These are phyloP conservation scores for Fonsecaea pedrosoi DNA, from an alignment of 2,329 filamentous ascomycete species.

Conservation along the genomic window DNA sequence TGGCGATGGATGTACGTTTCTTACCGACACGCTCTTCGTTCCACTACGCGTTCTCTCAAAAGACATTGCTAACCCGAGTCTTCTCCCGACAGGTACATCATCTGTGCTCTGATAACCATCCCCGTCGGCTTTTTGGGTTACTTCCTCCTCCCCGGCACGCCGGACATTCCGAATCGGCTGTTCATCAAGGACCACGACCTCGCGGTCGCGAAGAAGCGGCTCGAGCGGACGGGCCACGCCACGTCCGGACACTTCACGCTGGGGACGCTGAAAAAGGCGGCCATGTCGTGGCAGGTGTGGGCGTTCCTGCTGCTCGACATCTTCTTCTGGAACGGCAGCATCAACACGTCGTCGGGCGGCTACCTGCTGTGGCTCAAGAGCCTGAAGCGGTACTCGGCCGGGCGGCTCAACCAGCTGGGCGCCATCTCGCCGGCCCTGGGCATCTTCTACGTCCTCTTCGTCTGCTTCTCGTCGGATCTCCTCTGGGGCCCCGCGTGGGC, in stretches of 20 bases:
- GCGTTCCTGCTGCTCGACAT: conserved; percentile 53
- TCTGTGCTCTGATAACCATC: conserved; percentile 62
- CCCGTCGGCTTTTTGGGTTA: conserved; percentile 50
- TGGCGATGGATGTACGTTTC: conserved; percentile 61
- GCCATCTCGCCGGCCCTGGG: conserved; percentile 54
- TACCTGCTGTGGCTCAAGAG: conserved; percentile 53
- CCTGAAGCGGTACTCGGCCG: conserved; percentile 49
- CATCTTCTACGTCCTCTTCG: conserved; percentile 43
- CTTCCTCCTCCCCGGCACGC: conserved; percentile 54
- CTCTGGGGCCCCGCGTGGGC: conserved; percentile 24
- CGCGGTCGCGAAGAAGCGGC: conserved; percentile 36
- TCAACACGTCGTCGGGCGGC: conserved; percentile 50
- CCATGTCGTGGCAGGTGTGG: conserved; percentile 54
- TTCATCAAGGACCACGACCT: conserved; percentile 47
- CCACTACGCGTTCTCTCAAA: background rate
- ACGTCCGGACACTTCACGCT: conserved; percentile 48
- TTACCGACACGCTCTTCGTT: background rate
- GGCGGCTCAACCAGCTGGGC: conserved; percentile 56
- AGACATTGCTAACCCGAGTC: background rate
- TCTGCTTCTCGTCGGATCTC: conserved; percentile 29
- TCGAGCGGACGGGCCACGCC: conserved; percentile 48
- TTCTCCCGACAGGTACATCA: conserved; percentile 46
- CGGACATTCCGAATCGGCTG: conserved; percentile 51
- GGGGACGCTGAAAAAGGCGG: conserved; percentile 48
- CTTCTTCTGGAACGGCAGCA: conserved; percentile 49